Conservation (phyloP, 257 asterid species). For the Hygrophila difformis region DNA sequence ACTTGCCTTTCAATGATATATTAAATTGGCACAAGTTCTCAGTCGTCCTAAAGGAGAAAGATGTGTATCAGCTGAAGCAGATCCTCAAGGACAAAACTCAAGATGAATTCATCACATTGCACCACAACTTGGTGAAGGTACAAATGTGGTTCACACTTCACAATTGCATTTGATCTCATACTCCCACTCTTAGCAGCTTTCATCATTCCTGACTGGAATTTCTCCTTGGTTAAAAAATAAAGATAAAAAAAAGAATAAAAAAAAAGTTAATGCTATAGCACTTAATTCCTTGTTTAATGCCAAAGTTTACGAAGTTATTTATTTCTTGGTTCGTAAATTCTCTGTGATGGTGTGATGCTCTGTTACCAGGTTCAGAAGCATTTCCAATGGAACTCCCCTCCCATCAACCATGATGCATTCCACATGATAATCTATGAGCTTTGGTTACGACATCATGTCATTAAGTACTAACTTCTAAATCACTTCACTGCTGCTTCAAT, state of each 20-base stretch:
- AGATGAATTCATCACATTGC: constrained; percentile 64
- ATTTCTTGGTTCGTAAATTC: not conserved
- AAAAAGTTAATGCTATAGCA: no score
- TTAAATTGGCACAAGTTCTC: constrained; percentile 76
- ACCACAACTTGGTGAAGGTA: constrained; percentile 91
- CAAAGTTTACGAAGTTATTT: no score
- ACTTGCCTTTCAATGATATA: constrained; percentile 91
- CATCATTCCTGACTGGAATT: not conserved
- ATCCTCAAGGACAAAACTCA: constrained; percentile 72
- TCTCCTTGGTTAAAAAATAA: not conserved
- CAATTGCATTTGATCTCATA: not conserved
- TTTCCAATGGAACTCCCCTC: constrained; percentile 92
- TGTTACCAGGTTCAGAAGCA: constrained; percentile 72
- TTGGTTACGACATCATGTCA: constrained; percentile 82
- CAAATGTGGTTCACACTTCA: constrained; percentile 3
- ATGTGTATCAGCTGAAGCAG: constrained; percentile 84
- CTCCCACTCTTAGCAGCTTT: not conserved
- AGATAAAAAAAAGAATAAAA: no score
- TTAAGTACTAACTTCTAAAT: constrained; percentile 54
- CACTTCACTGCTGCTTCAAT: constrained; percentile 3
- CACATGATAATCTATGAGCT: constrained; percentile 97
- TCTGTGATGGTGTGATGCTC: constrained; percentile 12
- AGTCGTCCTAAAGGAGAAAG: constrained; percentile 74
- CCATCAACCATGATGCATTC: constrained; percentile 62
- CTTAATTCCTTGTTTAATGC: no score